These are phyloP conservation scores for Elongisporangium undulatum DNA, from an alignment of 352 stramenopile genomes.

Conservation along the genomic window DNA sequence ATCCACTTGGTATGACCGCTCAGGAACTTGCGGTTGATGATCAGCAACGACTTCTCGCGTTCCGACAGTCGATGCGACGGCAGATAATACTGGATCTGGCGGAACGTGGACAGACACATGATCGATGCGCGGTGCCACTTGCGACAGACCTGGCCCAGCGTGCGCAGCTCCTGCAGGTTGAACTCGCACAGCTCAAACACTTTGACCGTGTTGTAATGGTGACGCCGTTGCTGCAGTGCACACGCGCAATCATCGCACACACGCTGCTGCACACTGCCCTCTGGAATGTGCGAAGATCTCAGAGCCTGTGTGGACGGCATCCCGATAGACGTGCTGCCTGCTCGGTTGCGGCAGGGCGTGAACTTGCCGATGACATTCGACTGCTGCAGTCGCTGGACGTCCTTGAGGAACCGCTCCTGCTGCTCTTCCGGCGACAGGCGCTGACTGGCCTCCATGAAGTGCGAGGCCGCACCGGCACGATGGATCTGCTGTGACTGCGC, in stretches of 20 bases:
- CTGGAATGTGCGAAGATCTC: constrained; percentile 42
- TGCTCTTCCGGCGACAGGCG: constrained; percentile 33
- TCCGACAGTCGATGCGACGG: constrained; percentile 70
- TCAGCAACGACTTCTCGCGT: constrained; percentile 65
- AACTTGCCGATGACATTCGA: constrained; percentile 67
- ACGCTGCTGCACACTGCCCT: constrained; percentile 71
- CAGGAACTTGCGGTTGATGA: constrained; percentile 80
- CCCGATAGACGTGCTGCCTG: constrained; percentile 15
- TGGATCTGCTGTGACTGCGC: background rate
- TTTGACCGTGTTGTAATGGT: constrained; percentile 84
- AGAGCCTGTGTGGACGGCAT: constrained; percentile 25
- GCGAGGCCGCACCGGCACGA: background rate
- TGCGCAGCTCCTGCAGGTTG: constrained; percentile 66
- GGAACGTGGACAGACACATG: constrained; percentile 87
- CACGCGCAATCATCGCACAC: constrained; percentile 83
- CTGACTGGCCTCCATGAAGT: constrained; percentile 3
- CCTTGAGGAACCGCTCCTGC: constrained; percentile 67
- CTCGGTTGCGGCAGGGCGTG: constrained; percentile 44
- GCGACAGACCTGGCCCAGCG: constrained; percentile 73
- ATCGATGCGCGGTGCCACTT: constrained; percentile 85
- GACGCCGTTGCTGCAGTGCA: constrained; percentile 71
- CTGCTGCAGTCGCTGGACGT: constrained; percentile 61
- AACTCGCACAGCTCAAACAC: constrained; percentile 85
- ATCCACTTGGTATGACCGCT: constrained; percentile 81
- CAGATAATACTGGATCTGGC: constrained; percentile 86